A percentile compares a stretch with the other conserved stretches of the same genome.
Conservation (phyloP, 495 filamentous ascomycete genomes). For the Penicillium riverlandense region DNA sequence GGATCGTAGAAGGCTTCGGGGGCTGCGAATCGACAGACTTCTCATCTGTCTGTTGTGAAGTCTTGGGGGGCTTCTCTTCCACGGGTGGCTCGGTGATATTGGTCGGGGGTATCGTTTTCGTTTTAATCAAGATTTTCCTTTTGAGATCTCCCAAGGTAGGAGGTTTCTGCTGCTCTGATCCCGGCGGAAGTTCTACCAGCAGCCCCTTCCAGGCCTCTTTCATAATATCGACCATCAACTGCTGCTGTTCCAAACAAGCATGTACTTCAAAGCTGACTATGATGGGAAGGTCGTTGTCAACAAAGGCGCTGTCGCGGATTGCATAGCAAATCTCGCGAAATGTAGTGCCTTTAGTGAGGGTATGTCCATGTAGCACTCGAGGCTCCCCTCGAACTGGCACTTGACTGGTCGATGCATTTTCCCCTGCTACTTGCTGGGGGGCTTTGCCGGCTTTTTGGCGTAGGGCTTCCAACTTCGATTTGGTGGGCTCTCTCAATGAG, state of each 20-base stretch:
- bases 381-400: conserved; percentile 51
- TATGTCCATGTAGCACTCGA: conserved; percentile 80
- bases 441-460: conserved; percentile 12
- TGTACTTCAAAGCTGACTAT: conserved; percentile 91
- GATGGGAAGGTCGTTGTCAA: conserved; percentile 65
- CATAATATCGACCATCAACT: conserved; percentile 87
- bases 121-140: conserved; percentile 84
- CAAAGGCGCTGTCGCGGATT: conserved; percentile 73
- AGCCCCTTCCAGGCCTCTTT: conserved; percentile 63
- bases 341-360: conserved; percentile 75
- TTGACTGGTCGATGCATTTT: conserved; percentile 2
- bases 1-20: conserved; percentile 60
- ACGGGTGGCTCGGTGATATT: conserved; percentile 21
- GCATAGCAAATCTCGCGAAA: conserved; percentile 80
- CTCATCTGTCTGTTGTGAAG: conserved; percentile 3
- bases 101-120: conserved; percentile 54
- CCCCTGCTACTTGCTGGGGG: not conserved
- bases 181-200: conserved; percentile 54
- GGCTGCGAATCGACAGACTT: conserved; percentile 4
- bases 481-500: conserved; percentile 13
- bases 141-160: conserved; percentile 60
- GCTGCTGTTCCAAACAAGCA: conserved; percentile 68
- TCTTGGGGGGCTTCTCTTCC: conserved; percentile 12
- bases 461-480: conserved; percentile 13
- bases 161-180: conserved; percentile 41